Conservation (phyloP, 768 basidiomycete genomes). For the Amyloporia xantha region DNA sequence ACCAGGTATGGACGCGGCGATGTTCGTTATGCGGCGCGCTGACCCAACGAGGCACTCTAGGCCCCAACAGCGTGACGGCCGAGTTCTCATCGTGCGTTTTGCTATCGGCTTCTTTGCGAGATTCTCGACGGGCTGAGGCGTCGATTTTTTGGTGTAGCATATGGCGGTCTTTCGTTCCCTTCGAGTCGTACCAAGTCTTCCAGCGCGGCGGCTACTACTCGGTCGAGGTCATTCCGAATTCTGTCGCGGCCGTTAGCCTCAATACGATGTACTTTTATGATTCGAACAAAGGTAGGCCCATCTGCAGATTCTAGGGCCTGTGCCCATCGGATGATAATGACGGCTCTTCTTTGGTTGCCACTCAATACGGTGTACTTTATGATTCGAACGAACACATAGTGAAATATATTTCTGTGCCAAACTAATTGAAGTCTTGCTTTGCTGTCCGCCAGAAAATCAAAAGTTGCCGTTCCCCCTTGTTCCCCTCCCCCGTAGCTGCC, state of each 20-base stretch:
- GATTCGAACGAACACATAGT: no score
- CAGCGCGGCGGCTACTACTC: conserved; percentile 84
- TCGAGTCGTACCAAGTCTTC: conserved; percentile 73
- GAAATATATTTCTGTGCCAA: no score
- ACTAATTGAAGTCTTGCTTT: no score
- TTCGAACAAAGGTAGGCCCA: conserved; percentile 71
- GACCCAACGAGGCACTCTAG: conserved; percentile 24
- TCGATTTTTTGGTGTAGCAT: conserved; percentile 49
- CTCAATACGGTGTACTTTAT: no score
- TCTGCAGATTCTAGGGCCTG: background rate
- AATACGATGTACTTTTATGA: conserved; percentile 93
- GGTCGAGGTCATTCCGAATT: conserved; percentile 69
- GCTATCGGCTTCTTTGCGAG: background rate
- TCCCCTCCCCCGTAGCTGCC: no score
- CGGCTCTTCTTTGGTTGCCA: no score
- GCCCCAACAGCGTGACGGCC: conserved; percentile 62
- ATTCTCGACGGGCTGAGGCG: no score
- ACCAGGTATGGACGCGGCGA: conserved; percentile 38
- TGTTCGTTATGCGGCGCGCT: conserved; percentile 1
- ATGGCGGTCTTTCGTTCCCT: conserved; percentile 78
- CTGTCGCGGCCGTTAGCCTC: conserved; percentile 73
- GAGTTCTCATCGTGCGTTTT: conserved; percentile 59
- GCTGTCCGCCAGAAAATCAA: no score
- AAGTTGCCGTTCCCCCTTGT: no score
- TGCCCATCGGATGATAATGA: background rate